Base-by-base conservation (phyloP, 345 rosid genomes). In the Rhizophora mangle region DNA sequence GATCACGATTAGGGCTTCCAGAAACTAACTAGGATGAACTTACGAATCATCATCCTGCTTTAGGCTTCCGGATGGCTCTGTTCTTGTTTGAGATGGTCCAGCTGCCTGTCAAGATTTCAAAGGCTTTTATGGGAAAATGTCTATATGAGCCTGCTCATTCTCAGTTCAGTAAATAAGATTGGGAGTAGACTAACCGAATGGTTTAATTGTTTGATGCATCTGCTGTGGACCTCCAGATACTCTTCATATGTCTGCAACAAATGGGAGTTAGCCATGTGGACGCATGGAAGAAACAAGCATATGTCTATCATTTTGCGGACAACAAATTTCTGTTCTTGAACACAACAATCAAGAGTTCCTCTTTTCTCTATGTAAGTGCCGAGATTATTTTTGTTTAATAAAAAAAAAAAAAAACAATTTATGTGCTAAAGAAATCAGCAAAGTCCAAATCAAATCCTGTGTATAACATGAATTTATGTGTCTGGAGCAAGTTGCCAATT, bases 241-340 rank as follows among this genome's bases (percentile, higher is more conserved):
- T 94, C 96, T 87, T 94, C 98, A 75, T 94, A 94, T 16, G 98
- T 87, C 97, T 94, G 91, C 87, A 82, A 77, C 67, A 63, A 47
- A 79, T 32, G 78, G 77, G 68, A 36, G 59, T 52, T 55, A 58
- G 67, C 30, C 72, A 74, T 31, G 39, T 22, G n/a, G 31, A 2
- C 22, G 11, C 4, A 20, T 47, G 26, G 30, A 43, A 26, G 62
- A 32, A 11, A 49, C 36, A 54, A 52, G 19, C 11, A 21, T 27
- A 49, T 37, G 13, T 43, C 18, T 43, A 13, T 43, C 47, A 13
- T 43, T 43, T 43, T 6, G 15, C 49, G 5, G 49, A 43, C 16
- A 15, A 43, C 3, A 3, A 43, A 13, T 43, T 43, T 13, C 16
- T 11, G 18, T 13, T 15, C 6, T 43, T 43, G 16, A 43, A 13